Conservation (phyloP, 257 asterid genomes). For the Euphrasia confusa region DNA sequence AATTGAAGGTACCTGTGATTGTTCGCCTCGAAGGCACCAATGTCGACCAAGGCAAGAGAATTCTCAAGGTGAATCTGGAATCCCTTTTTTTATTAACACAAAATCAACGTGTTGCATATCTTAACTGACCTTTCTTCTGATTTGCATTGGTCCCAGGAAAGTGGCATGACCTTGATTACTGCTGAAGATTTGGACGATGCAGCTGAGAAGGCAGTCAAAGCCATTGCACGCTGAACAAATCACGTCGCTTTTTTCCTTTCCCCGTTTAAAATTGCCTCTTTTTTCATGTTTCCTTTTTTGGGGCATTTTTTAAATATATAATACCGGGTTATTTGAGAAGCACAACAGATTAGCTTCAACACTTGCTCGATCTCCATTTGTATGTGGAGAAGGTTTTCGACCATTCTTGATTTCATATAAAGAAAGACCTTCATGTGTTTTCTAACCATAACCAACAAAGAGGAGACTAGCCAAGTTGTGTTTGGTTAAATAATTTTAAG, state of each 20-base stretch:
- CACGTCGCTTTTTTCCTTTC: neutral
- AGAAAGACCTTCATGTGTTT: conserved; percentile 8
- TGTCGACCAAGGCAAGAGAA: conserved; percentile 93
- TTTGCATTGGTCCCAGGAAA: conserved; percentile 51
- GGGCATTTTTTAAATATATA: conserved; percentile 11
- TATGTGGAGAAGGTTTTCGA: conserved; percentile 20
- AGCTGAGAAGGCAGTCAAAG: conserved; percentile 89
- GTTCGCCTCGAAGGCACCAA: conserved; percentile 99
- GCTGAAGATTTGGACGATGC: conserved; percentile 97
- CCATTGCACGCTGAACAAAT: conserved; percentile 35
- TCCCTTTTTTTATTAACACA: neutral
- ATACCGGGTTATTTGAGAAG: conserved; percentile 16
- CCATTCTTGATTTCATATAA: conserved; percentile 25
- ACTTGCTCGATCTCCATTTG: neutral
- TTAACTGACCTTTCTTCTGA: neutral
- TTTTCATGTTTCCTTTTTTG: conserved; percentile 15
- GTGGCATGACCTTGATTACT: conserved; percentile 80
- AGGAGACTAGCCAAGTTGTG: too few species aligned
- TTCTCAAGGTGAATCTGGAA: conserved; percentile 60
- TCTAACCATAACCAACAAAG: too few species aligned
- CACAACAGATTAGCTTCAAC: conserved; percentile 5
- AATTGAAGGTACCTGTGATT: conserved; percentile 86
- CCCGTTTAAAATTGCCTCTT: conserved; percentile 2
- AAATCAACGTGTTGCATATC: neutral
- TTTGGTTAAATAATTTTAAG: too few species aligned